These are phyloP conservation scores for Lactarius tabidus DNA, from an alignment of 768 basidiomycete genomes.

Conservation along the genomic window DNA sequence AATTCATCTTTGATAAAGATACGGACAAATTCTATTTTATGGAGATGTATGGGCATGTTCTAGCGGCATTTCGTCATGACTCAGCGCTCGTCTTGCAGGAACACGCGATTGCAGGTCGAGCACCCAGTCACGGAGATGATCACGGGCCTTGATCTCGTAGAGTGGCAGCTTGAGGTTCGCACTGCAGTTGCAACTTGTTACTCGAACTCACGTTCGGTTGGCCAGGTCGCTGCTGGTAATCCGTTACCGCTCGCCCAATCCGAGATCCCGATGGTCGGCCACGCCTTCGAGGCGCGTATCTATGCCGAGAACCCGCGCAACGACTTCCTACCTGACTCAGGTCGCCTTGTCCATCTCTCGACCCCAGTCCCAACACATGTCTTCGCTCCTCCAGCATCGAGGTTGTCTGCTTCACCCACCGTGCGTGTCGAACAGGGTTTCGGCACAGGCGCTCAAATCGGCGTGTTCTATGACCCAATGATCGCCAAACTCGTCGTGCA, in stretches of 20 bases:
- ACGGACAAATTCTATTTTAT: slow-evolving; percentile 87
- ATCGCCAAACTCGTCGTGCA: slow-evolving; percentile 91
- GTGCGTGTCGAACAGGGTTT: slow-evolving; percentile 92
- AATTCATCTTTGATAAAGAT: slow-evolving; percentile 95
- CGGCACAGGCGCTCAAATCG: slow-evolving; percentile 70
- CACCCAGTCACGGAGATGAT: slow-evolving; percentile 96
- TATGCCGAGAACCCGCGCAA: slow-evolving; percentile 95
- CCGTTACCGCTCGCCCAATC: slow-evolving; percentile 73
- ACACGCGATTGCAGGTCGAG: slow-evolving; percentile 81
- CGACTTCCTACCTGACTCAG: slow-evolving; percentile 90
- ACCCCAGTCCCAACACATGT: slow-evolving; percentile 69
- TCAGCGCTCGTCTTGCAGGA: slow-evolving; percentile 43
- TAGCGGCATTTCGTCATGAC: not conserved
- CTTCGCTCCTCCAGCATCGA: slow-evolving; percentile 48
- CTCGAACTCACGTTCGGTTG: slow-evolving; percentile 2
- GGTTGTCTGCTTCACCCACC: slow-evolving; percentile 44
- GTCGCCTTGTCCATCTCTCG: slow-evolving; percentile 72
- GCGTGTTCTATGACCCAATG: slow-evolving; percentile 89
- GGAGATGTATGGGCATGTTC: slow-evolving; percentile 67
- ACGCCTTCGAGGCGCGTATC: slow-evolving; percentile 92
- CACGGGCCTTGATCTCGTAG: slow-evolving; percentile 88
- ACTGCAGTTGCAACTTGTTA: not conserved
- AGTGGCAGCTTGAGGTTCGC: slow-evolving; percentile 85
- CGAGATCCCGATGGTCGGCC: slow-evolving; percentile 81
- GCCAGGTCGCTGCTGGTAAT: slow-evolving; percentile 83